Evolutionary conservation across 495 filamentous ascomycete species (phyloP).

Genomic region (Aspergillus baeticus): DNA sequence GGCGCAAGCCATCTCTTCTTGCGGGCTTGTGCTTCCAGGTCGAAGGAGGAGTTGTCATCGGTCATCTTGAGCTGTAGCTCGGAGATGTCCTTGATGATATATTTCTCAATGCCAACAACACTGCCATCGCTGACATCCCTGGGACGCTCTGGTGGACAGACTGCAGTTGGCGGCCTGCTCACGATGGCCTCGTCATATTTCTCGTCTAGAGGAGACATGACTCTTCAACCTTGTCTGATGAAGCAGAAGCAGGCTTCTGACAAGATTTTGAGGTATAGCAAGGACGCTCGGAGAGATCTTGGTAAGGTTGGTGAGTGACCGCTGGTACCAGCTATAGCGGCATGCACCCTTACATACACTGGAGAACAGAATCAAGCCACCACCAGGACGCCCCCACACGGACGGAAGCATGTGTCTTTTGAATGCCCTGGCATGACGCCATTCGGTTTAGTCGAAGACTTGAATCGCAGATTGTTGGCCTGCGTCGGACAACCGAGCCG

Average conservation of each 20-base stretch:
- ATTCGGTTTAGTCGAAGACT: conserved; percentile 11
- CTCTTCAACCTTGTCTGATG: conserved; percentile 18
- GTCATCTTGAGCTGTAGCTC: conserved; percentile 18
- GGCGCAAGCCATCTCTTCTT: conserved; percentile 33
- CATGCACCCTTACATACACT: conserved; percentile 9
- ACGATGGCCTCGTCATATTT: conserved; percentile 19
- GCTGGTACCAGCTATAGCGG: neutral
- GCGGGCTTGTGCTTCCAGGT: conserved; percentile 41
- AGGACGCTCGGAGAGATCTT: neutral
- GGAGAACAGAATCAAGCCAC: conserved; percentile 3
- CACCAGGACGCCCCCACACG: neutral
- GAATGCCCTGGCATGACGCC: conserved; percentile 19
- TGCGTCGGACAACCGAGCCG: conserved; percentile 11
- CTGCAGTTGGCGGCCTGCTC: conserved; percentile 24
- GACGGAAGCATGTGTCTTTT: conserved; percentile 17
- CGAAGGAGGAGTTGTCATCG: conserved; percentile 14
- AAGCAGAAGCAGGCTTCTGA: conserved; percentile 4
- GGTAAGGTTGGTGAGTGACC: neutral
- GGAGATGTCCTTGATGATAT: conserved; percentile 24
- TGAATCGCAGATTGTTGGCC: conserved; percentile 17
- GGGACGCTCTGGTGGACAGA: conserved; percentile 18
- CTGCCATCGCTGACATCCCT: conserved; percentile 26
- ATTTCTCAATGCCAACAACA: conserved; percentile 23
- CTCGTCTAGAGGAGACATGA: conserved; percentile 26
- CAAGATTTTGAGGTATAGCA: neutral